phyloP scores from a whole-genome alignment of 495 filamentous ascomycete genomes.

The Chaetomium fimeti region DNA sequence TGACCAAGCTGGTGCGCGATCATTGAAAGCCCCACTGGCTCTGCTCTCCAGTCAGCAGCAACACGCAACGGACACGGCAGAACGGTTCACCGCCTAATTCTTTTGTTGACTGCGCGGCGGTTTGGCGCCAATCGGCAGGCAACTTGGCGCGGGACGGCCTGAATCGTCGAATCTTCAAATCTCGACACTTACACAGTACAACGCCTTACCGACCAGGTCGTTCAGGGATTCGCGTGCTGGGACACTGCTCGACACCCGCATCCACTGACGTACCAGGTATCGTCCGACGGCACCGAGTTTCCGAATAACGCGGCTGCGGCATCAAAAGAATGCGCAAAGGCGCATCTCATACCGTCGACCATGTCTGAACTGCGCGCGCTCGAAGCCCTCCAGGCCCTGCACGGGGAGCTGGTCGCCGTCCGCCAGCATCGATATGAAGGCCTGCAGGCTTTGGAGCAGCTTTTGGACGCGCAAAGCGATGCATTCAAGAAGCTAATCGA shows the following conservation, averaged over 20 bases:
- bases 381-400: conserved; percentile 69
- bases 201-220: background rate
- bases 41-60: background rate
- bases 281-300: background rate
- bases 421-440: conserved; percentile 59
- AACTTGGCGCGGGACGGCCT: conserved; percentile 31
- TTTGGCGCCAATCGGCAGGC: conserved; percentile 30
- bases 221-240: background rate
- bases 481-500: conserved; percentile 77
- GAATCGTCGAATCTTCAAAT: conserved; percentile 6
- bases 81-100: conserved; percentile 37
- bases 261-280: background rate
- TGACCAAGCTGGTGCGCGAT: conserved; percentile 7
- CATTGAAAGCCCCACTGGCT: background rate
- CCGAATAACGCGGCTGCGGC: conserved; percentile 10
- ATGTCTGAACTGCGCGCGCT: conserved; percentile 68
- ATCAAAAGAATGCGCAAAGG: conserved; percentile 27
- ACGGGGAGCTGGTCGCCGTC: conserved; percentile 72
- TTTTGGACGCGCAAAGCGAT: conserved; percentile 66
- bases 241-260: background rate
- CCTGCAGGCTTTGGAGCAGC: conserved; percentile 60
- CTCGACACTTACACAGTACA: background rate
- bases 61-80: conserved; percentile 22
- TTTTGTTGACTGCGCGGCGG: conserved; percentile 32
- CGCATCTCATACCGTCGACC: conserved; percentile 22